Evolutionary conservation across 129 eudicot genomes (phyloP), one percentile per base, ranked within the genome.

Genomic region (Pittosporum tobira): DNA sequence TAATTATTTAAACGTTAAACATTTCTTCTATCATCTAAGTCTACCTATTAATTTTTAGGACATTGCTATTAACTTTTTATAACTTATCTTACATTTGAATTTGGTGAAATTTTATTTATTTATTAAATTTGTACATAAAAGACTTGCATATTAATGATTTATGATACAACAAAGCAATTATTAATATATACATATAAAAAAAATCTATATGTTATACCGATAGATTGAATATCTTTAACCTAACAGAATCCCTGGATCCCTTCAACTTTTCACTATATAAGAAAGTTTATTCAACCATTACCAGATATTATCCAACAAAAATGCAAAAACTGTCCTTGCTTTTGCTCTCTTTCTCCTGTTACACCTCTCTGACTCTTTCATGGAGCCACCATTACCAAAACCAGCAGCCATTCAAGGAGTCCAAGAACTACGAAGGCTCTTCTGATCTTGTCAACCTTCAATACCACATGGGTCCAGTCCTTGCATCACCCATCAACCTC

Each of bases 391-490:
- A n/a, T n/a, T n/a, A n/a, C n/a, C n/a, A n/a, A n/a, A n/a, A n/a
- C n/a, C n/a, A 72, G 45, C 63, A 66, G 19, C 61, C 61, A 46
- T 75, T 62, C 26, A 14, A 57, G 22, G 66, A 63, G 37, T 48
- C 77, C 29, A 75, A 81, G 62, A 77, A 77, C 64, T 71, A 63
- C 61, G 90, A 82, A 53, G 90, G 90, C 18, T 75, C 85, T 8
- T 82, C 90, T 9, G 62, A 75, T 66, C 71, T 82, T 22, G 65
- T 78, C 4, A 54, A 82, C 62, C 77, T 82, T 38, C 68, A 82
- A 59, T 82, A 83, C 70, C 86, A 83, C 62, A 79, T 83, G 91
- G 91, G 91, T 62, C 86, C 91, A 1, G 81, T 83, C 4, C 83
- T 79, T 23, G 56, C 83, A 24, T 63, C 79, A 40, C 74, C 78